A percentile compares a stretch with the other conserved stretches of the same genome.
Conservation (phyloP, 306 rosid species). For the Dryas octopetala region DNA sequence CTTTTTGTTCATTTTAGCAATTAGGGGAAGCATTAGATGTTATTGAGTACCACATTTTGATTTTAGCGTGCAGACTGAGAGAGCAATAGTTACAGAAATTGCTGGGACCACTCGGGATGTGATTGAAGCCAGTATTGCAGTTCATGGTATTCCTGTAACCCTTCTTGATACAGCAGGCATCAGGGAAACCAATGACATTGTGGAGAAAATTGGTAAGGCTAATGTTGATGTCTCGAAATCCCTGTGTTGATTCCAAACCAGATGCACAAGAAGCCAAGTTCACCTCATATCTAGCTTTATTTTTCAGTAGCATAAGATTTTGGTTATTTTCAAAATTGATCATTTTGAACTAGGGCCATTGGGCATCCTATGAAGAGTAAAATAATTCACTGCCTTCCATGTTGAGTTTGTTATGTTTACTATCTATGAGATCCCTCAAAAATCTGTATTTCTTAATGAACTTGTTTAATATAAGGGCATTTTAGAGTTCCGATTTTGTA, state of each 20-base stretch:
- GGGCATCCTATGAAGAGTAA: neutral
- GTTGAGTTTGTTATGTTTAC: neutral
- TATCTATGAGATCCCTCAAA: neutral
- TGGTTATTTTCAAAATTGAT: neutral
- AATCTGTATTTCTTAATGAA: neutral
- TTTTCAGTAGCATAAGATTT: neutral
- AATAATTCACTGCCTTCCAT: neutral
- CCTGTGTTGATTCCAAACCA: neutral
- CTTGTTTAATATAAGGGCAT: neutral
- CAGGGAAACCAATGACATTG: slow-evolving; percentile 88
- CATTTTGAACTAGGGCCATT: neutral
- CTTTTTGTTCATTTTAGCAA: neutral
- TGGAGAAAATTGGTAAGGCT: slow-evolving; percentile 84
- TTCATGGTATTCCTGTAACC: slow-evolving; percentile 82
- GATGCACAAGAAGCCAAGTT: slow-evolving; percentile 1
- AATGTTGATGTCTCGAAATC: neutral
- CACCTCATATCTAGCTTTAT: neutral
- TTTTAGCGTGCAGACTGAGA: slow-evolving; percentile 97
- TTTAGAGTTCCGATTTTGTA: neutral
- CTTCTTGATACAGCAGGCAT: slow-evolving; percentile 99
- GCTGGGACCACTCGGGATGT: slow-evolving; percentile 99
- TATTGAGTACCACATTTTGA: slow-evolving; percentile 47
- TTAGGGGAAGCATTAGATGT: slow-evolving; percentile 22
- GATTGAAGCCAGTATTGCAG: slow-evolving; percentile 77
- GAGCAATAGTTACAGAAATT: slow-evolving; percentile 96